These are phyloP conservation scores for Botryotinia calthae DNA, from an alignment of 2,329 filamentous ascomycete species.

Conservation along the genomic window DNA sequence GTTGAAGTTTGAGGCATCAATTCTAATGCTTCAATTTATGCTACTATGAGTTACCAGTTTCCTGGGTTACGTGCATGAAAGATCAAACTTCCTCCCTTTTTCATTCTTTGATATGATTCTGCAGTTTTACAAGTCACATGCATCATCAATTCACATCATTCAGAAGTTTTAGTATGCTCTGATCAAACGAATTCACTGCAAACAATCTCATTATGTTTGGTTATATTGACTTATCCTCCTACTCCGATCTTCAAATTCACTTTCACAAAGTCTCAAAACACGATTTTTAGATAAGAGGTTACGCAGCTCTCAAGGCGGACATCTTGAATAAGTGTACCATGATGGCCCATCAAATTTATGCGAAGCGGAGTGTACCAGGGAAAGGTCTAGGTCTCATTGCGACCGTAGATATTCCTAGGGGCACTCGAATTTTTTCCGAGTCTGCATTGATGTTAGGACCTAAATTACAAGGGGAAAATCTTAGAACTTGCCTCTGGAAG, in stretches of 20 bases:
- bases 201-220: not conserved
- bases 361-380: conserved; percentile 32
- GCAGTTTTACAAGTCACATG: not conserved
- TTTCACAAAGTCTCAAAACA: not conserved
- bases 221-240: not conserved
- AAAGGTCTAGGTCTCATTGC: conserved; percentile 46
- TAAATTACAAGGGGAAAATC: not conserved
- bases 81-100: not conserved
- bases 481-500: conserved; percentile 18
- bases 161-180: not conserved
- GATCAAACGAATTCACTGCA: not conserved
- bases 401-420: conserved; percentile 39
- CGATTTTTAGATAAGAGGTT: not conserved
- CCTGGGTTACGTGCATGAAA: not conserved
- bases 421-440: conserved; percentile 44
- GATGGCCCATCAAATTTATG: conserved; percentile 25
- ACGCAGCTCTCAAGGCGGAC: not conserved
- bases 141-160: not conserved
- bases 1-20: not conserved
- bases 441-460: conserved; percentile 40
- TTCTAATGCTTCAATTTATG: not conserved
- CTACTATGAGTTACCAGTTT: not conserved
- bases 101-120: not conserved
- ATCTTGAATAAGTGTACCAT: conserved; percentile 12
- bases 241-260: not conserved